Conservation (phyloP, 2,329 filamentous ascomycete genomes). For the Ophiostoma fasciatum region DNA sequence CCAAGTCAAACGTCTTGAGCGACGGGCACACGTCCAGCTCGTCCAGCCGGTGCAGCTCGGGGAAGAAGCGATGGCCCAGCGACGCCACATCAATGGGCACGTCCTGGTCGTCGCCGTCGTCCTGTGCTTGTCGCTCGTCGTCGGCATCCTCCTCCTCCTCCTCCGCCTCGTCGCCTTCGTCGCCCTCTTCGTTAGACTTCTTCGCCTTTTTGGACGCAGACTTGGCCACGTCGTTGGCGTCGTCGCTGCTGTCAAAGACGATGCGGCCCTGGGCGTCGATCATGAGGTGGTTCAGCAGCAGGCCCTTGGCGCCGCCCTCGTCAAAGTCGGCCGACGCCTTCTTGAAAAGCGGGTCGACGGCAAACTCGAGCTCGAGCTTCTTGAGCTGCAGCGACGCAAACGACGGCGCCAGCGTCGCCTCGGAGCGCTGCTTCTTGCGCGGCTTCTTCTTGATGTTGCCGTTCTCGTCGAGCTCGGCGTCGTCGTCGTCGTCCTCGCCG, state of each 20-base stretch:
- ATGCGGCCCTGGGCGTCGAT: slow-evolving; percentile 87
- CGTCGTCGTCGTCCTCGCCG: slow-evolving; percentile 46
- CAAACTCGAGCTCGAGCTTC: slow-evolving; percentile 93
- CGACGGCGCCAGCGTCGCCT: slow-evolving; percentile 81
- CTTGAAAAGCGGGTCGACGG: slow-evolving; percentile 96
- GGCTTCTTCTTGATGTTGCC: slow-evolving; percentile 41
- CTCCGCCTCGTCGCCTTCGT: slow-evolving; percentile 20
- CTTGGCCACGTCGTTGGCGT: slow-evolving; percentile 42
- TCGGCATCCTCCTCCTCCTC: slow-evolving; percentile 17
- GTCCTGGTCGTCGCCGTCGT: slow-evolving; percentile 28
- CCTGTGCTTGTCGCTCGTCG: neutral
- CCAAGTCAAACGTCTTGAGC: slow-evolving; percentile 83
- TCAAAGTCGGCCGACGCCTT: slow-evolving; percentile 98
- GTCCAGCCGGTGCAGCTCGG: slow-evolving; percentile 61
- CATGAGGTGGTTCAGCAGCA: slow-evolving; percentile 89
- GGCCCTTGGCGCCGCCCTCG: slow-evolving; percentile 89
- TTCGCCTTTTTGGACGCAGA: slow-evolving; percentile 16
- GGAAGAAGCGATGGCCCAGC: slow-evolving; percentile 72
- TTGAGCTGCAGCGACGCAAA: slow-evolving; percentile 85
- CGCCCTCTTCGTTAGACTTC: slow-evolving; percentile 23
- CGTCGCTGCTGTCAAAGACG: slow-evolving; percentile 96
- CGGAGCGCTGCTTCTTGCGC: slow-evolving; percentile 68
- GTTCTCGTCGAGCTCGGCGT: slow-evolving; percentile 37
- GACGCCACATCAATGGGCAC: slow-evolving; percentile 65
- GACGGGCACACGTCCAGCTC: slow-evolving; percentile 89